phyloP scores from a whole-genome alignment of 306 rosid genomes.

The Biancaea sappan region DNA sequence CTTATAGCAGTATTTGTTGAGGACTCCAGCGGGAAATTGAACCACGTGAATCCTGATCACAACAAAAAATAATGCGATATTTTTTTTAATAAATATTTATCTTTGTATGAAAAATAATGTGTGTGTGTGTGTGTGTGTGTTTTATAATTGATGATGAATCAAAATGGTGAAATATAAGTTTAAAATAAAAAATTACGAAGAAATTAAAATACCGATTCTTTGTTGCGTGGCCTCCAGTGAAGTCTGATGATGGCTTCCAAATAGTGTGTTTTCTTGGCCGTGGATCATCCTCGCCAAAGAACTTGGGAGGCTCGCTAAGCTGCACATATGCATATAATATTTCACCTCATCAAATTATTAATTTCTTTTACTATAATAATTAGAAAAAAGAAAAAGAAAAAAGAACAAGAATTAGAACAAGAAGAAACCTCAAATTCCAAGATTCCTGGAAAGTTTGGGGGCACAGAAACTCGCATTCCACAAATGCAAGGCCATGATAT shows the following conservation, averaged over 20 bases:
- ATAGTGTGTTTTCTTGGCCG: not conserved
- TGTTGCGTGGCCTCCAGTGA: not conserved
- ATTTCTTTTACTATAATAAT: not conserved
- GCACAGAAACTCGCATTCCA: constrained; percentile 29
- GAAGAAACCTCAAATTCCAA: constrained; percentile 22
- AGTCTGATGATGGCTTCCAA: not conserved
- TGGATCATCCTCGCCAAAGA: not conserved
- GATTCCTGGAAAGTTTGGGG: constrained; percentile 32
- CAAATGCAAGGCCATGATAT: constrained; percentile 39
- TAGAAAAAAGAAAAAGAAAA: not conserved
- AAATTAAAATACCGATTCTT: not conserved
- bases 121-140: too few relatives aligned
- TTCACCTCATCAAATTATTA: not conserved
- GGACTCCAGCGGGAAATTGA: constrained; percentile 36
- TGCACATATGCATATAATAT: not conserved
- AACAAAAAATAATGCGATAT: too few relatives aligned
- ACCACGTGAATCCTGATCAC: constrained; percentile 27
- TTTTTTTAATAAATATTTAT: too few relatives aligned
- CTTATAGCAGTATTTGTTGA: constrained; percentile 31
- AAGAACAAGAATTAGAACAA: too few relatives aligned
- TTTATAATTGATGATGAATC: too few relatives aligned
- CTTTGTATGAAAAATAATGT: too few relatives aligned
- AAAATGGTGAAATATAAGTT: too few relatives aligned
- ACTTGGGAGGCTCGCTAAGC: not conserved
- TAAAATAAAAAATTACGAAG: not conserved